Evolutionary conservation across 2,329 filamentous ascomycete species (phyloP).

Genomic region (Paraphaeosphaeria sporulosa): DNA sequence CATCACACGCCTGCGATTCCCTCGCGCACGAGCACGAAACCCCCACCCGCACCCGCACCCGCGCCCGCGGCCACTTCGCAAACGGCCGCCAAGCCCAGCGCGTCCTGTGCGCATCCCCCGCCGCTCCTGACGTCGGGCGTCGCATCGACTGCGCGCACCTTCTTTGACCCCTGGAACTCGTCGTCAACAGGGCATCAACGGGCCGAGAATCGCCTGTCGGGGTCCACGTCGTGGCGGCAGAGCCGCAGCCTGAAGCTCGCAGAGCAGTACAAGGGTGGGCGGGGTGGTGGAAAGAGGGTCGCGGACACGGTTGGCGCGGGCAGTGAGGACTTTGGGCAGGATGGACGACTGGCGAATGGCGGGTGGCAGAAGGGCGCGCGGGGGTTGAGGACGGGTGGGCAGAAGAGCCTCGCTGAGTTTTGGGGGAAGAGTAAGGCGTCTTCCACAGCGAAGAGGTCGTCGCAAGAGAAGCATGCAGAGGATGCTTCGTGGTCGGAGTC

Average conservation of each 20-base stretch:
- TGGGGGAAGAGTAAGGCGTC: conserved; percentile 33
- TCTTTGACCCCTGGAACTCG: conserved; percentile 76
- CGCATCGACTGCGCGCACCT: conserved; percentile 29
- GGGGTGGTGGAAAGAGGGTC: conserved; percentile 65
- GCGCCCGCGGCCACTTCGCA: neutral
- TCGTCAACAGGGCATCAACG: conserved; percentile 80
- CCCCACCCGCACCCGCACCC: neutral
- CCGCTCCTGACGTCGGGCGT: conserved; percentile 14
- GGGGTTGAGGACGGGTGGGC: conserved; percentile 56
- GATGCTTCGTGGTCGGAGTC: neutral
- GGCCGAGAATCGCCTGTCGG: conserved; percentile 70
- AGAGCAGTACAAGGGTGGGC: conserved; percentile 69
- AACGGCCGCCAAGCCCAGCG: neutral
- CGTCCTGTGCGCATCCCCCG: neutral
- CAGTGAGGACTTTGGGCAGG: conserved; percentile 62
- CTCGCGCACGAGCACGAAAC: neutral
- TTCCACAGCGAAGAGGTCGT: conserved; percentile 14
- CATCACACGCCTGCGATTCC: neutral
- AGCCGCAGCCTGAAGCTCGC: conserved; percentile 73
- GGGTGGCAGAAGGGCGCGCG: conserved; percentile 58
- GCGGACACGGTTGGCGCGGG: conserved; percentile 72
- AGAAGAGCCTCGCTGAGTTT: conserved; percentile 44
- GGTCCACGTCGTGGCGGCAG: conserved; percentile 73
- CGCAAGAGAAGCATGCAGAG: conserved; percentile 5
- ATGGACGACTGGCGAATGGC: conserved; percentile 61